Evolutionary conservation across 2,329 filamentous ascomycete species (phyloP).

Genomic region (Septoria linicola): DNA sequence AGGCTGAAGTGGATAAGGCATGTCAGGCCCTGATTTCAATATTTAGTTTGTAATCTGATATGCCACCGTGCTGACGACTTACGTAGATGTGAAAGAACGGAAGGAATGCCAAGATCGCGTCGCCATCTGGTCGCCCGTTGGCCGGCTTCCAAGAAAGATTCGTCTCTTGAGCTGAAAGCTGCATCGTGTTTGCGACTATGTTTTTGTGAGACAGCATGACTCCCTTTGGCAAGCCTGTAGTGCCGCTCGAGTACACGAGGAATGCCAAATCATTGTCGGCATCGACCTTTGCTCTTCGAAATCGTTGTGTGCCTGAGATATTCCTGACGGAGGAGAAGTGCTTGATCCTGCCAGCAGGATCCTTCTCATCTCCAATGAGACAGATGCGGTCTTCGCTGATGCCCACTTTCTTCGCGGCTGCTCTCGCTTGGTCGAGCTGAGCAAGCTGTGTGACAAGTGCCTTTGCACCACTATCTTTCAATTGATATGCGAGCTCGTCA

Average conservation of each 20-base stretch:
- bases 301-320: conserved; percentile 58
- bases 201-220: conserved; percentile 87
- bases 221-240: conserved; percentile 72
- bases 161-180: conserved; percentile 42
- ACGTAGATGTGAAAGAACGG: conserved; percentile 93
- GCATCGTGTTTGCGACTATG: conserved; percentile 67
- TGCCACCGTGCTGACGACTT: too few relatives aligned
- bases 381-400: conserved; percentile 71
- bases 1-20: conserved; percentile 69
- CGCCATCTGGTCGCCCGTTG: conserved; percentile 56
- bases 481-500: conserved; percentile 79
- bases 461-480: conserved; percentile 73
- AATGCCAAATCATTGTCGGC: conserved; percentile 75
- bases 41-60: too few relatives aligned
- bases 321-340: conserved; percentile 73
- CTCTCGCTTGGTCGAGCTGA: conserved; percentile 59
- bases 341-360: conserved; percentile 59
- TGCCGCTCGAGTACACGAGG: conserved; percentile 84
- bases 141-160: conserved; percentile 53
- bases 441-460: conserved; percentile 71
- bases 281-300: conserved; percentile 61
- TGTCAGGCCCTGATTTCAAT: too few relatives aligned
- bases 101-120: conserved; percentile 73
- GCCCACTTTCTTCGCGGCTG: conserved; percentile 48
- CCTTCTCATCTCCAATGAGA: conserved; percentile 68